Base-by-base conservation (phyloP, 129 eudicot species). In the Tanacetum coccineum region DNA sequence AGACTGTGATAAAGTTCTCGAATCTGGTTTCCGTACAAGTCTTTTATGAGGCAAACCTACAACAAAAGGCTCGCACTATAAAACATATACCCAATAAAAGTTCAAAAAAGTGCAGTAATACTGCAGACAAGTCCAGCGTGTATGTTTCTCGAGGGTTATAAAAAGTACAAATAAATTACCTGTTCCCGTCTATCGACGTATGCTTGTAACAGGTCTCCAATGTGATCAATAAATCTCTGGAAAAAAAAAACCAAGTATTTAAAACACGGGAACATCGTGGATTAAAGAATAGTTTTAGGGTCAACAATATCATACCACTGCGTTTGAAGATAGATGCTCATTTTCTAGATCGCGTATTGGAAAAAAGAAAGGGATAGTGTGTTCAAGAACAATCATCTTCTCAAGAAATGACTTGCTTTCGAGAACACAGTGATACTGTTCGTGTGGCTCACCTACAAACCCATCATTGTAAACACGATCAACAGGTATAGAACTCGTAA, bases 351-450 rank as follows among this genome's bases (percentile, higher is more conserved):
- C 95, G 53, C 89, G 85, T 45, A 93, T 81, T 60, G 98, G 98
- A 76, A 93, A 78, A 75, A 93, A 92, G 79, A 92, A 92, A 9
- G 98, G 98, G 51, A 88, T 63, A 9, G 98, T 88, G 72, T 88
- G 95, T 70, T 88, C 96, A 60, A 86, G 82, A 51, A 93, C 95
- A 53, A 83, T 88, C 98, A 93, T 93, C 80, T 93, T 93, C 81
- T 93, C 95, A 56, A 93, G 89, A 79, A 93, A 93, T 22, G 98
- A 93, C 68, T 88, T 93, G 87, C 98, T 93, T 79, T 93, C 98
- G 63, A 93, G 96, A 70, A 93, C 92, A 81, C 98, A 93, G 73
- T 93, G 96, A 71, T 86, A 93, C 14, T 74, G 75, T 76, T 88
- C 98, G 65, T 96, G 88, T 49, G 95, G 87, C 74, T 92, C 95